phyloP scores from a whole-genome alignment of 1,284 basidiomycete species.

The Mycena sp. region DNA sequence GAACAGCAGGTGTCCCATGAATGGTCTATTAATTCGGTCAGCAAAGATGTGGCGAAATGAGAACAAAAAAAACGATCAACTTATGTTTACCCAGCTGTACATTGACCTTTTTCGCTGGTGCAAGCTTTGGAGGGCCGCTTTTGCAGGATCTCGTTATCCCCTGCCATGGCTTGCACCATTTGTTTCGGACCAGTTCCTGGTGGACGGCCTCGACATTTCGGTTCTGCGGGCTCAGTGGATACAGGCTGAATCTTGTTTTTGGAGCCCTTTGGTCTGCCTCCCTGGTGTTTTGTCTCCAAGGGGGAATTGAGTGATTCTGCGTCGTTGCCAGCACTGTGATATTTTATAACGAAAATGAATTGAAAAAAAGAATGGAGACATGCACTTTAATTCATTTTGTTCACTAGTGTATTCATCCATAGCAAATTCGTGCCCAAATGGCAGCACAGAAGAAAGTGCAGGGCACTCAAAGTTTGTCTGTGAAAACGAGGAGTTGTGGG shows the following conservation, averaged over 20 bases:
- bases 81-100: background rate
- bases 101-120: background rate
- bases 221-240: background rate
- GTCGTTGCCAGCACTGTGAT: background rate
- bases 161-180: background rate
- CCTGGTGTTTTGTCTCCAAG: background rate
- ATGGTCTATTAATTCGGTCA: background rate
- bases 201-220: background rate
- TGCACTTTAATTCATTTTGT: background rate
- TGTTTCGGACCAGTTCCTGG: constrained; percentile 4
- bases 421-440: background rate
- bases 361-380: background rate
- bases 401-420: background rate
- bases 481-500: background rate
- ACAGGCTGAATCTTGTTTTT: constrained; percentile 3
- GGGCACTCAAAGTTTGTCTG: background rate
- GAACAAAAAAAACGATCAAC: background rate
- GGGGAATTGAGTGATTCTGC: background rate
- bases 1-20: background rate
- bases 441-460: background rate
- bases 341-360: background rate
- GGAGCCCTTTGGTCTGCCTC: constrained; percentile 3
- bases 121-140: constrained; percentile 1
- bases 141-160: background rate
- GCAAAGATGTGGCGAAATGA: background rate